Evolutionary conservation across 139 green algal species (phyloP).

Genomic region (Chlamydomonas incerta): DNA sequence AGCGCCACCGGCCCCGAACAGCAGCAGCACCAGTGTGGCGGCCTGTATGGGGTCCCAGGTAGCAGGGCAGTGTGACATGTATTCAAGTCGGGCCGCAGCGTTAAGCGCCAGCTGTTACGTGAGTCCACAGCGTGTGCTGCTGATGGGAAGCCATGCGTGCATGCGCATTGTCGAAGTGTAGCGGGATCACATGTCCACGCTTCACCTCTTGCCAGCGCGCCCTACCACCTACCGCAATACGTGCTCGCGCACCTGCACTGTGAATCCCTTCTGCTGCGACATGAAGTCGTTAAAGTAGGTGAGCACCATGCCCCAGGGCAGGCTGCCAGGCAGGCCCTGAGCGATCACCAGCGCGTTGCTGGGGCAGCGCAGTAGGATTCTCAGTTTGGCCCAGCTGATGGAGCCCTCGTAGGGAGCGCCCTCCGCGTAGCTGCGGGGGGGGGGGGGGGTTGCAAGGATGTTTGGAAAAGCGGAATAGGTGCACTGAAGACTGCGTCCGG

Average conservation of each 20-base stretch:
- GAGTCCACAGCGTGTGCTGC: no score
- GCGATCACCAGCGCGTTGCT: slow-evolving; percentile 80
- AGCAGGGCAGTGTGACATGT: no score
- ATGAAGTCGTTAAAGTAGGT: slow-evolving; percentile 91
- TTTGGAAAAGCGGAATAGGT: no score
- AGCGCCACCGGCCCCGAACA: slow-evolving; percentile 76
- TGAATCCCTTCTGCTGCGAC: slow-evolving; percentile 58
- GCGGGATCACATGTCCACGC: background rate
- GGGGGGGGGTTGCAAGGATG: no score
- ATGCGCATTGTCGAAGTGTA: no score
- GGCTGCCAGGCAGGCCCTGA: slow-evolving; percentile 72
- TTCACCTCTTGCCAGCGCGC: background rate
- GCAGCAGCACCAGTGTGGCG: slow-evolving; percentile 73
- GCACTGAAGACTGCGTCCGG: no score
- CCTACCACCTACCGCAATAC: background rate
- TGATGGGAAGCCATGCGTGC: no score
- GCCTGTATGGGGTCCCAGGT: slow-evolving; percentile 1
- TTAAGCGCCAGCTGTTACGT: no score
- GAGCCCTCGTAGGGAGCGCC: slow-evolving; percentile 58
- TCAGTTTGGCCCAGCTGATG: slow-evolving; percentile 73
- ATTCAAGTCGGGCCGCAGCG: no score
- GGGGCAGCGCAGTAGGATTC: slow-evolving; percentile 60
- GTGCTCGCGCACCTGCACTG: slow-evolving; percentile 29
- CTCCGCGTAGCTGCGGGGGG: slow-evolving; percentile 27
- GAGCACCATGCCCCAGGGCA: slow-evolving; percentile 87